phyloP scores from a whole-genome alignment of 345 rosid species.

The Camelina sativa region DNA sequence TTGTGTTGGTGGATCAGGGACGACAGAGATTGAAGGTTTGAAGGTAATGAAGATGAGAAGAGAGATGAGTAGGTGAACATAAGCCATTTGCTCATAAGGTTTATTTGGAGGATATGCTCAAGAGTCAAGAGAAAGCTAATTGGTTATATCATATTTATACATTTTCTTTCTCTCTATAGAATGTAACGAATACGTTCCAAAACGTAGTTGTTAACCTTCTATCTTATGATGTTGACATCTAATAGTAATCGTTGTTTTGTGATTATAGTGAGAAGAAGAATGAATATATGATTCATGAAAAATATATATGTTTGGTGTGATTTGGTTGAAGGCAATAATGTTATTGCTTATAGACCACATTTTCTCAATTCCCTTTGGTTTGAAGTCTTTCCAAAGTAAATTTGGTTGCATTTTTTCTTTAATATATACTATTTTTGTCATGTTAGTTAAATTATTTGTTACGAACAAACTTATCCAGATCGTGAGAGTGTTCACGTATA shows the following conservation, averaged over 20 bases:
- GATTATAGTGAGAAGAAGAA: neutral
- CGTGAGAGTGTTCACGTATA: neutral
- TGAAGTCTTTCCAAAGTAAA: conserved; percentile 41
- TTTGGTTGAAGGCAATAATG: conserved; percentile 42
- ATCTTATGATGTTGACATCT: conserved; percentile 35
- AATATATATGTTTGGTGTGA: conserved; percentile 38
- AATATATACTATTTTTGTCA: neutral
- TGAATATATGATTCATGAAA: conserved; percentile 7
- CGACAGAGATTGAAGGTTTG: conserved; percentile 31
- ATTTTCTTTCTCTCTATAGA: conserved; percentile 24
- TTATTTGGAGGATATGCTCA: conserved; percentile 19
- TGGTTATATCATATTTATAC: conserved; percentile 37
- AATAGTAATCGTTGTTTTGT: neutral
- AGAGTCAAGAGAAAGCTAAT: conserved; percentile 21
- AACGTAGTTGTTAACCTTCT: conserved; percentile 43
- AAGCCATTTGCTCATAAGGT: conserved; percentile 33
- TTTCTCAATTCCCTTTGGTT: conserved; percentile 42
- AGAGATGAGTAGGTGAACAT: conserved; percentile 31
- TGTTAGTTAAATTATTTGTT: conserved; percentile 3
- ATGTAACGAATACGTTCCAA: conserved; percentile 25
- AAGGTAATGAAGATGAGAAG: conserved; percentile 38
- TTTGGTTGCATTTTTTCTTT: conserved; percentile 17
- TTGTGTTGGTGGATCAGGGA: conserved; percentile 42
- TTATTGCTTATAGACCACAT: conserved; percentile 40
- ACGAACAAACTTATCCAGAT: neutral